Percentiles rank a stretch among this genome's conserved stretches.
These are phyloP conservation scores for Penicillium bovifimosum DNA, from an alignment of 495 filamentous ascomycete genomes.

Conservation along the genomic window DNA sequence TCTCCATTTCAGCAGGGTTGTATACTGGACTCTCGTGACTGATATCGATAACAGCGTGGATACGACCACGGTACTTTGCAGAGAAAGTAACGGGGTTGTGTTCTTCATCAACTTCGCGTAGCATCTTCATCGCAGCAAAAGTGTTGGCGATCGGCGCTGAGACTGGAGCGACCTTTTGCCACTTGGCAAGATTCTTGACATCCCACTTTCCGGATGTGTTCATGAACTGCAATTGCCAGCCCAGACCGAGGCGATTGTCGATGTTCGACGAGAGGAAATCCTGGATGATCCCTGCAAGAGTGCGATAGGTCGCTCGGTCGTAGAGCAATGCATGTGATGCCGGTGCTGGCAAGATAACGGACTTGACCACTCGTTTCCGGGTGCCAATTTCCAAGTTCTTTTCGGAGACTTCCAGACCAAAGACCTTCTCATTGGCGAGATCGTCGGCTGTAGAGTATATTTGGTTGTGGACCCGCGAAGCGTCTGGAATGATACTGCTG, in stretches of 20 bases:
- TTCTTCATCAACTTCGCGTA: conserved; percentile 76
- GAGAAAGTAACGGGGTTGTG: conserved; percentile 76
- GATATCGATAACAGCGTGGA: conserved; percentile 81
- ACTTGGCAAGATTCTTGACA: conserved; percentile 92
- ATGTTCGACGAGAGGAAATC: conserved; percentile 72
- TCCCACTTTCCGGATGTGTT: conserved; percentile 93
- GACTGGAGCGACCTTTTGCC: conserved; percentile 72
- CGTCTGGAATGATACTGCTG: conserved; percentile 41
- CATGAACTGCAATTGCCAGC: conserved; percentile 86
- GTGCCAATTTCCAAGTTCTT: conserved; percentile 15
- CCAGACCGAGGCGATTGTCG: conserved; percentile 69
- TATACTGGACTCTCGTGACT: conserved; percentile 82
- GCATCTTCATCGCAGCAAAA: conserved; percentile 83
- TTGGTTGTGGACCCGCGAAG: conserved; percentile 34
- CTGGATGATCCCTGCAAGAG: conserved; percentile 73
- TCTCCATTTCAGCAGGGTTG: conserved; percentile 67
- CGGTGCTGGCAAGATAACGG: conserved; percentile 65
- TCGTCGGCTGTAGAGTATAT: conserved; percentile 5
- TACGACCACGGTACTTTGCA: conserved; percentile 54
- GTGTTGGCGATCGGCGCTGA: conserved; percentile 67
- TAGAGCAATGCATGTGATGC: conserved; percentile 85
- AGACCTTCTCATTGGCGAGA: conserved; percentile 24
- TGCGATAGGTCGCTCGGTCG: conserved; percentile 66
- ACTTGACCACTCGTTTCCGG: conserved; percentile 54
- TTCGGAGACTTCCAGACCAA: conserved; percentile 24